These are phyloP conservation scores for Chaetoscypha palmicola DNA, from an alignment of 2,329 filamentous ascomycete genomes.

Conservation along the genomic window DNA sequence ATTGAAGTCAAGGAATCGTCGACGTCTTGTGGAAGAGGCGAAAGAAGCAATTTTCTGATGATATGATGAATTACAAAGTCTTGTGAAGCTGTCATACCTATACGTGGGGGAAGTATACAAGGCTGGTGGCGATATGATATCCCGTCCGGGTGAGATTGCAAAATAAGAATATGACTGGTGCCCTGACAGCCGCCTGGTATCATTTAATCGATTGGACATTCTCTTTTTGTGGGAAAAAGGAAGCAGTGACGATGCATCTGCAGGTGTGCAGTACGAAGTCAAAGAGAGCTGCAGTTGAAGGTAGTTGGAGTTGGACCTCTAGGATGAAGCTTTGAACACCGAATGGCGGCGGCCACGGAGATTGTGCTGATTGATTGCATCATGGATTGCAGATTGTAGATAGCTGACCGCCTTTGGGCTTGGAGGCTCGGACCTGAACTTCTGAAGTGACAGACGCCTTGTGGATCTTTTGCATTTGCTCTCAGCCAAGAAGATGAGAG, in stretches of 20 bases:
- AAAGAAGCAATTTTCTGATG: not conserved
- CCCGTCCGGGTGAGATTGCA: not conserved
- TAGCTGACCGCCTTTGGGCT: constrained; percentile 2
- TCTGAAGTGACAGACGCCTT: too few species aligned
- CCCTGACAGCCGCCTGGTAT: not conserved
- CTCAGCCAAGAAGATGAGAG: not conserved
- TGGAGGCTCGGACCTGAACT: not conserved
- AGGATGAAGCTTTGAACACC: too few species aligned
- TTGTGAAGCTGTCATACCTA: too few species aligned
- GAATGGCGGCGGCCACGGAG: too few species aligned
- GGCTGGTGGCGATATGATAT: too few species aligned
- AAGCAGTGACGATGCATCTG: not conserved
- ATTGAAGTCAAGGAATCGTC: too few species aligned
- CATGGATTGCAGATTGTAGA: not conserved
- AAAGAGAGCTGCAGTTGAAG: too few species aligned
- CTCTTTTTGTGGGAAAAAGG: not conserved
- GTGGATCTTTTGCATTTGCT: constrained; percentile 2
- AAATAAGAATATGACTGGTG: not conserved
- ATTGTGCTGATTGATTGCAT: constrained; percentile 4
- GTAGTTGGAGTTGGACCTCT: too few species aligned
- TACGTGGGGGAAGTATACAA: too few species aligned
- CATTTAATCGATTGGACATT: not conserved
- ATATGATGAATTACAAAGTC: too few species aligned
- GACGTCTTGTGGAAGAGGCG: not conserved
- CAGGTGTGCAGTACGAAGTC: too few species aligned